These are phyloP conservation scores for Quercus cerris DNA, from an alignment of 306 rosid species.

Conservation along the genomic window DNA sequence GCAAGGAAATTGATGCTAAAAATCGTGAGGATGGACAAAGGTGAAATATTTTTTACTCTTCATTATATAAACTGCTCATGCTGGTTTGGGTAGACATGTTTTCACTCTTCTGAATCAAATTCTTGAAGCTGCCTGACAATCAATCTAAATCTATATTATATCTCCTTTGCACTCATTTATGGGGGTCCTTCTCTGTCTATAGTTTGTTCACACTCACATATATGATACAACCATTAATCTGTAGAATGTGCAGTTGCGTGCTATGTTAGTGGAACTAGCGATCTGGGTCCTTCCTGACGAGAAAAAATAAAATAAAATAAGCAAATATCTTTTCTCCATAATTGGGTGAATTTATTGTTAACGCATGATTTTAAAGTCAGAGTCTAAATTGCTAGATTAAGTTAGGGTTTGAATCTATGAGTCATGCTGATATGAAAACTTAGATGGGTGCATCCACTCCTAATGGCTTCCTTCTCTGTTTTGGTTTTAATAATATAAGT, in stretches of 20 bases:
- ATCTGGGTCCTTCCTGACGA: too few species aligned
- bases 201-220: too few species aligned
- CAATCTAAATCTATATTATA: background rate
- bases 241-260: too few species aligned
- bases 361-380: background rate
- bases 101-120: background rate
- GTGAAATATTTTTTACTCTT: constrained; percentile 29
- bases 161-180: background rate
- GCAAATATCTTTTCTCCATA: background rate
- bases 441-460: background rate
- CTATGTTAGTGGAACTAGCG: too few species aligned
- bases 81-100: background rate
- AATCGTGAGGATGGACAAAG: constrained; percentile 51
- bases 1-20: constrained; percentile 96
- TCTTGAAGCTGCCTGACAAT: background rate
- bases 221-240: too few species aligned
- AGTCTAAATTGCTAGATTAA: background rate
- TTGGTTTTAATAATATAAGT: background rate
- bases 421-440: background rate
- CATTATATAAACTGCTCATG: background rate
- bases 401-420: constrained; percentile 5
- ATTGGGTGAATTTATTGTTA: background rate
- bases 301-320: background rate
- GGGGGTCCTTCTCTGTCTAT: background rate
- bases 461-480: background rate